phyloP scores from a whole-genome alignment of 306 rosid species.

The Morella rubra region DNA sequence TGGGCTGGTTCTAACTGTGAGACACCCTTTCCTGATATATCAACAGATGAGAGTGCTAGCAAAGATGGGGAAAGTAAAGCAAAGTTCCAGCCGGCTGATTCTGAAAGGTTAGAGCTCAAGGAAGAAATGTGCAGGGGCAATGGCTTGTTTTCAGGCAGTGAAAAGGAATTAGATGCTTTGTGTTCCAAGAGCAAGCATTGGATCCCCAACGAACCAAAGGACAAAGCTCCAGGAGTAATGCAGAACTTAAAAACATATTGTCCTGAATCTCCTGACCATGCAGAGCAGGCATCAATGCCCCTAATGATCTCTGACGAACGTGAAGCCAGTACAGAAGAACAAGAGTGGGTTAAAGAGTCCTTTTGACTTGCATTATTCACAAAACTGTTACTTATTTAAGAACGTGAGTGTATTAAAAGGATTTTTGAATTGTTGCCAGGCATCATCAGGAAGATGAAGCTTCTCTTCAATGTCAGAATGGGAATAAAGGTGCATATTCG shows the following conservation, averaged over 20 bases:
- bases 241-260: constrained; percentile 34
- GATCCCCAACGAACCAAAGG: constrained; percentile 37
- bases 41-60: constrained; percentile 58
- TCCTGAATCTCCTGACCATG: constrained; percentile 24
- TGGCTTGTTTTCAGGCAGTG: constrained; percentile 37
- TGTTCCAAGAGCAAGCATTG: constrained; percentile 23
- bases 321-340: constrained; percentile 33
- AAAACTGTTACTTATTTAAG: constrained; percentile 5
- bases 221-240: constrained; percentile 26
- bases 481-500: constrained; percentile 47
- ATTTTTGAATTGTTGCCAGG: constrained; percentile 38
- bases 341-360: constrained; percentile 41
- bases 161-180: constrained; percentile 35
- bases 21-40: constrained; percentile 46
- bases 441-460: constrained; percentile 29
- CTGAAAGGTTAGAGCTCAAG: constrained; percentile 33
- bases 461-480: constrained; percentile 38
- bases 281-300: constrained; percentile 50
- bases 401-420: not conserved
- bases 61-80: constrained; percentile 36
- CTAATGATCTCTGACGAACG: constrained; percentile 34
- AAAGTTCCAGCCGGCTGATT: constrained; percentile 31
- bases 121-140: constrained; percentile 40
- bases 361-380: constrained; percentile 20
- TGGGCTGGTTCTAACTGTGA: constrained; percentile 40